Conservation (phyloP, 2,329 filamentous ascomycete genomes). For the Colletotrichum magnum region DNA sequence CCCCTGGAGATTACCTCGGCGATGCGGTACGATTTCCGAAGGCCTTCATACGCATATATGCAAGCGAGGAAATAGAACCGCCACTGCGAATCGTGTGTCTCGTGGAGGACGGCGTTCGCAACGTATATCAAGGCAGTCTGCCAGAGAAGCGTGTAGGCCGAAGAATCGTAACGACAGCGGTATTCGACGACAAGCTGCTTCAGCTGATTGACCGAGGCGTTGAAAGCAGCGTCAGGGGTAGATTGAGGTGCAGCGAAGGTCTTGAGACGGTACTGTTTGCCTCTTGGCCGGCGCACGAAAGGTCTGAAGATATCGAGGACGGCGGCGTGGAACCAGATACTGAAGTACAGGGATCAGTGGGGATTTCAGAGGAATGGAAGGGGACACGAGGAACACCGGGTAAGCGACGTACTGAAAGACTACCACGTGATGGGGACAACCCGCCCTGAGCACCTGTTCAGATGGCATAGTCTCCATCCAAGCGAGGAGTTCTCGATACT, state of each 20-base stretch:
- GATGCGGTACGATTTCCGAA: conserved; percentile 53
- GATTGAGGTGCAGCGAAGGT: conserved; percentile 50
- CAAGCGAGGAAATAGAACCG: conserved; percentile 55
- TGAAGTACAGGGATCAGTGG: conserved; percentile 35
- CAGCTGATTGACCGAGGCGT: conserved; percentile 54
- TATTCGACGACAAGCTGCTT: conserved; percentile 55
- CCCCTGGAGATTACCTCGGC: conserved; percentile 51
- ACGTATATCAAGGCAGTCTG: conserved; percentile 57
- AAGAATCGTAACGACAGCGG: conserved; percentile 49
- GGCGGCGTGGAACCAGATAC: conserved; percentile 57
- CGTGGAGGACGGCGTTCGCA: conserved; percentile 53
- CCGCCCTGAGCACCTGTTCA: conserved; percentile 44
- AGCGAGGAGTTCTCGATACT: conserved; percentile 55
- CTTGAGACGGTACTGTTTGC: conserved; percentile 38
- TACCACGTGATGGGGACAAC: conserved; percentile 51
- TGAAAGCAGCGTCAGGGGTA: conserved; percentile 49
- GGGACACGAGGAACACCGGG: no score
- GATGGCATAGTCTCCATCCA: conserved; percentile 52
- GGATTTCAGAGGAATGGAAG: not conserved
- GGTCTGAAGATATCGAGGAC: conserved; percentile 55
- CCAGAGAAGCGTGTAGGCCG: conserved; percentile 56
- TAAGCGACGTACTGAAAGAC: conserved; percentile 52
- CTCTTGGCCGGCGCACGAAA: conserved; percentile 39
- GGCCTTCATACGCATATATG: conserved; percentile 54
- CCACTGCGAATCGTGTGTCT: conserved; percentile 48